Conservation (phyloP, 495 filamentous ascomycete genomes). For the Aspergillus bridgeri region DNA sequence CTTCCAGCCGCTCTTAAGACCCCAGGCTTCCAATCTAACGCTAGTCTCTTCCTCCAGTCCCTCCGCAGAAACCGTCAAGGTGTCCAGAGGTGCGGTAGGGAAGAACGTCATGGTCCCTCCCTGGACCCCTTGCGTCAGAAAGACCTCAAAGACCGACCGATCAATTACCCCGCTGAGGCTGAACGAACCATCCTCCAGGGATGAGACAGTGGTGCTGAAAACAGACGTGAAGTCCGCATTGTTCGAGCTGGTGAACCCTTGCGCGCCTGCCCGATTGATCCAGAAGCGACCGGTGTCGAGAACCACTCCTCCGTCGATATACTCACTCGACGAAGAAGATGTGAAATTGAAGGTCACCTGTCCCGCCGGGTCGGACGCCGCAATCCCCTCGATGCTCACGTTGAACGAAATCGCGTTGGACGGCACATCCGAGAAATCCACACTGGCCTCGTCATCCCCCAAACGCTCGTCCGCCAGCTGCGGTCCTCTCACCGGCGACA, state of each 20-base stretch:
- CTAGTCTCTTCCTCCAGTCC: slow-evolving; percentile 33
- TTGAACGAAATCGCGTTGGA: slow-evolving; percentile 47
- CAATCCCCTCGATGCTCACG: slow-evolving; percentile 39
- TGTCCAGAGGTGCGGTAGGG: slow-evolving; percentile 37
- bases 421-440: slow-evolving; percentile 34
- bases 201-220: slow-evolving; percentile 31
- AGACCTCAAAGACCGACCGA: slow-evolving; percentile 49
- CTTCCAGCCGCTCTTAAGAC: slow-evolving; percentile 37
- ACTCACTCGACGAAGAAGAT: slow-evolving; percentile 44
- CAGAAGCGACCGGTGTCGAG: slow-evolving; percentile 44
- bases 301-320: slow-evolving; percentile 42
- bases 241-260: slow-evolving; percentile 35
- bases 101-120: slow-evolving; percentile 46
- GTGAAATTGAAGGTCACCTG: slow-evolving; percentile 50
- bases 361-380: slow-evolving; percentile 29
- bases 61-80: slow-evolving; percentile 29
- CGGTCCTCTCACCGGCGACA: slow-evolving; percentile 21
- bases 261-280: slow-evolving; percentile 40
- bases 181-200: slow-evolving; percentile 30
- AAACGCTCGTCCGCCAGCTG: slow-evolving; percentile 27
- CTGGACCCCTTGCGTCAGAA: slow-evolving; percentile 40
- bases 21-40: slow-evolving; percentile 40
- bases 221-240: slow-evolving; percentile 51
- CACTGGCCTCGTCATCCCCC: slow-evolving; percentile 21
- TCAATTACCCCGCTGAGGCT: slow-evolving; percentile 44